These are phyloP conservation scores for Penicillium bialowiezense DNA, from an alignment of 495 filamentous ascomycete species.

Conservation along the genomic window DNA sequence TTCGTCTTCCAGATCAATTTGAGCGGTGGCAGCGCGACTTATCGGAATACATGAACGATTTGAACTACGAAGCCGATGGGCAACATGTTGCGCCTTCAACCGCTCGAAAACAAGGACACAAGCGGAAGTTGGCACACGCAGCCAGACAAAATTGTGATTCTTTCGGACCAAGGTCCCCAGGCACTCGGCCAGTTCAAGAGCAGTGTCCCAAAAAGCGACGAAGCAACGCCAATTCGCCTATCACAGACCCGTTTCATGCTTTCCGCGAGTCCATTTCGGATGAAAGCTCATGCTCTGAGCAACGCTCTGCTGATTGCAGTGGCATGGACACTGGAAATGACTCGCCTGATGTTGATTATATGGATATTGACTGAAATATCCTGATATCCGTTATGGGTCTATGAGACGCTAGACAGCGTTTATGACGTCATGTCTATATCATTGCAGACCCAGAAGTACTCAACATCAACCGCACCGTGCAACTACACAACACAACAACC, in stretches of 20 bases:
- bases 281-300: conserved; percentile 21
- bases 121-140: conserved; percentile 31
- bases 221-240: conserved; percentile 11
- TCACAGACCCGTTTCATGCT: conserved; percentile 7
- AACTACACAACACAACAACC: not conserved
- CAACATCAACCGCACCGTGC: not conserved
- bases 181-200: conserved; percentile 9
- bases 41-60: conserved; percentile 27
- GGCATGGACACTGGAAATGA: conserved; percentile 10
- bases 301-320: conserved; percentile 16
- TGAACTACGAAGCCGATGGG: conserved; percentile 25
- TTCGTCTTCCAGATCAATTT: conserved; percentile 16
- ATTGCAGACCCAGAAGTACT: conserved; percentile 1
- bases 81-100: not conserved
- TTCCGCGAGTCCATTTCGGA: conserved; percentile 18
- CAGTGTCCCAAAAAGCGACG: conserved; percentile 28
- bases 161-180: not conserved
- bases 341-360: conserved; percentile 16
- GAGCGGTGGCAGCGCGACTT: conserved; percentile 37
- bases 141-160: too few relatives aligned
- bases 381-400: too few relatives aligned
- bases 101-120: conserved; percentile 29
- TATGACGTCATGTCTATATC: conserved; percentile 28
- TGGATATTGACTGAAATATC: conserved; percentile 32
- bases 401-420: too few relatives aligned